These are phyloP conservation scores for Globisporangium abappressorium DNA, from an alignment of 352 stramenopile species.

Conservation along the genomic window DNA sequence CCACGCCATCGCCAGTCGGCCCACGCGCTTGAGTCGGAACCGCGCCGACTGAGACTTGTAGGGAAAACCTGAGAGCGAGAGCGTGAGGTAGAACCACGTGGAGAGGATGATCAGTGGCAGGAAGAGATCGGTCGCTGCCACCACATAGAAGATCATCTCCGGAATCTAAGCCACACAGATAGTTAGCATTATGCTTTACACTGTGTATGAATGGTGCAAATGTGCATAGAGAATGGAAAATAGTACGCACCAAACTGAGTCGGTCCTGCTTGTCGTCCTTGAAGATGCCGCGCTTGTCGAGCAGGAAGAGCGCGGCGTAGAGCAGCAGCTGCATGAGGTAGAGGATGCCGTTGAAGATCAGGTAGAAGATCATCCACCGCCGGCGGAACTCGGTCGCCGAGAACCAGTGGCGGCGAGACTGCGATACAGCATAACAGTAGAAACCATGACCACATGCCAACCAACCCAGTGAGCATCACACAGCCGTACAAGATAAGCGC, in stretches of 20 bases:
- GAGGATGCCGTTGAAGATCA: conserved; percentile 89
- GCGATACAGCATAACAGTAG: conserved; percentile 6
- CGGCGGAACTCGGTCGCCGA: conserved; percentile 78
- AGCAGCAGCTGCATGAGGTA: conserved; percentile 88
- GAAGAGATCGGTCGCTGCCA: conserved; percentile 83
- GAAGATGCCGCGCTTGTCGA: conserved; percentile 80
- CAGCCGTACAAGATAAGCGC: neutral
- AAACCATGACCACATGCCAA: neutral
- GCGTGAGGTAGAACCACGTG: conserved; percentile 87
- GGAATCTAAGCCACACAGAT: conserved; percentile 33
- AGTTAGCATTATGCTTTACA: neutral
- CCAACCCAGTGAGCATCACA: neutral
- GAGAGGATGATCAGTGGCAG: conserved; percentile 88
- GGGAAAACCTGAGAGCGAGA: conserved; percentile 87
- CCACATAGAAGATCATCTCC: conserved; percentile 76
- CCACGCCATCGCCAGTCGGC: conserved; percentile 73
- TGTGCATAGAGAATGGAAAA: neutral
- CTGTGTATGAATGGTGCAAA: neutral
- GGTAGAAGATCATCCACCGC: conserved; percentile 91
- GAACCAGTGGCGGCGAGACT: conserved; percentile 90
- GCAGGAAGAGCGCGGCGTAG: conserved; percentile 87
- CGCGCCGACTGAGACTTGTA: conserved; percentile 68
- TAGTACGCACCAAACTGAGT: conserved; percentile 51
- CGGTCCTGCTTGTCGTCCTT: conserved; percentile 67
- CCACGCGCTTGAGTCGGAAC: conserved; percentile 56